Evolutionary conservation across 2,329 filamentous ascomycete species (phyloP).

Genomic region (Alternaria brassicae): DNA sequence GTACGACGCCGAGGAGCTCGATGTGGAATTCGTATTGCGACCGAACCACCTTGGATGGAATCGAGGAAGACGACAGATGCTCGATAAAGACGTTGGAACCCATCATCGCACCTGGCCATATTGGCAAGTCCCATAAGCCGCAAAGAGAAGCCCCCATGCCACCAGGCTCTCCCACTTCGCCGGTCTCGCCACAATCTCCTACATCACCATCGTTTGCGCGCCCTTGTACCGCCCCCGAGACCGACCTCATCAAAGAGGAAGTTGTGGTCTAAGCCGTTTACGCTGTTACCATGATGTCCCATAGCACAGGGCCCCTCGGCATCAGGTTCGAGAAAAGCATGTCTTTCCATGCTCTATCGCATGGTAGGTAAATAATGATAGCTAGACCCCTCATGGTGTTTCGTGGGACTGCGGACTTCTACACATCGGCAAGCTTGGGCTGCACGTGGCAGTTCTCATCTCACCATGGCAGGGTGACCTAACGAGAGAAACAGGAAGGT

Average conservation of each 20-base stretch:
- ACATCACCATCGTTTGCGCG: conserved; percentile 17
- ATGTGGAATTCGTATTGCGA: conserved; percentile 44
- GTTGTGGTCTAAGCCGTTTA: conserved; percentile 43
- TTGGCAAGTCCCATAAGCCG: conserved; percentile 25
- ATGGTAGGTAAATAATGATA: conserved; percentile 10
- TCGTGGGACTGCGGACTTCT: conserved; percentile 9
- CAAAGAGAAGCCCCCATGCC: conserved; percentile 25
- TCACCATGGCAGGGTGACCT: conserved; percentile 2
- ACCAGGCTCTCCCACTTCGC: conserved; percentile 26
- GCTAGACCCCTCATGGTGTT: conserved; percentile 13
- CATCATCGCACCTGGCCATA: conserved; percentile 11
- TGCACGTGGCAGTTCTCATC: not conserved
- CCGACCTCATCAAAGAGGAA: conserved; percentile 26
- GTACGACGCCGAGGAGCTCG: conserved; percentile 36
- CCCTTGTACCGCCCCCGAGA: conserved; percentile 27
- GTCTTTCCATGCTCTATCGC: conserved; percentile 8
- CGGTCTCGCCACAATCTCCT: conserved; percentile 15
- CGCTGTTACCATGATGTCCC: conserved; percentile 37
- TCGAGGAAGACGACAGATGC: conserved; percentile 40
- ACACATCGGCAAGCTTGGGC: not conserved
- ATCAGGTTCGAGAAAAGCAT: conserved; percentile 14
- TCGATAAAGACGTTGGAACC: conserved; percentile 39
- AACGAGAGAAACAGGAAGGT: conserved; percentile 13
- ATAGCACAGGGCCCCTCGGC: not conserved
- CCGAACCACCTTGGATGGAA: conserved; percentile 38